These are phyloP conservation scores for Phytopythium aichiense DNA, from an alignment of 352 stramenopile genomes.

Conservation along the genomic window DNA sequence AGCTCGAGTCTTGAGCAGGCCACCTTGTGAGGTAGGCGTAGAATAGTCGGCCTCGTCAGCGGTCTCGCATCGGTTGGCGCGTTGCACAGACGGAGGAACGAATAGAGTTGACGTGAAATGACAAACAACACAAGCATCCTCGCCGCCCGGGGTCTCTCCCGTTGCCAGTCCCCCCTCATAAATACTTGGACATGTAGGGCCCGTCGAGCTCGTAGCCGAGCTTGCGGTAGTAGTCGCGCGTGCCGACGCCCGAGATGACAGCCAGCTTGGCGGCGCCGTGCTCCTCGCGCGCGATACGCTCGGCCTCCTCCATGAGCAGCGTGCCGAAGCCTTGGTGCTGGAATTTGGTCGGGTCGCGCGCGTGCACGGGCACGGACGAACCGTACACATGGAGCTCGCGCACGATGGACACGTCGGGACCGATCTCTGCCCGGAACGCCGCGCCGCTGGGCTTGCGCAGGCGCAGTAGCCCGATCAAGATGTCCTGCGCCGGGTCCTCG, in stretches of 20 bases:
- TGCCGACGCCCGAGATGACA: constrained; percentile 96
- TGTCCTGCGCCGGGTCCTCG: constrained; percentile 95
- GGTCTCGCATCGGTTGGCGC: background rate
- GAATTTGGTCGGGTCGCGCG: constrained; percentile 94
- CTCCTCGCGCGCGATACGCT: constrained; percentile 94
- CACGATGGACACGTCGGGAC: constrained; percentile 66
- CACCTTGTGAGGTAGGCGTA: background rate
- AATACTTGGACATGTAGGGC: constrained; percentile 96
- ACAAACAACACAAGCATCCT: background rate
- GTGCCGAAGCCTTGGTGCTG: constrained; percentile 96
- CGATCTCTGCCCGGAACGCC: constrained; percentile 83
- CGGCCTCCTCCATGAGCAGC: constrained; percentile 96
- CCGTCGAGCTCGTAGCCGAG: constrained; percentile 96
- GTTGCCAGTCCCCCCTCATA: constrained; percentile 23
- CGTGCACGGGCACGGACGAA: constrained; percentile 93
- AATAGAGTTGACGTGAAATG: constrained; percentile 1
- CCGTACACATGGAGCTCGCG: constrained; percentile 96
- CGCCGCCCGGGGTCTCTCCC: no score
- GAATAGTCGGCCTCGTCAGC: background rate
- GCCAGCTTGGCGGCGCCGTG: constrained; percentile 95
- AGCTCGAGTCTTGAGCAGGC: constrained; percentile 8
- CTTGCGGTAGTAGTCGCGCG: constrained; percentile 96
- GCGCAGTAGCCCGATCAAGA: constrained; percentile 94
- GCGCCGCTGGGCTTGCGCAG: constrained; percentile 85
- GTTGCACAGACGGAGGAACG: background rate